Percentiles rank a stretch among this genome's conserved stretches.
Evolutionary conservation across 1,284 basidiomycete genomes (phyloP).

Genomic region (Cryptococcus sp.): DNA sequence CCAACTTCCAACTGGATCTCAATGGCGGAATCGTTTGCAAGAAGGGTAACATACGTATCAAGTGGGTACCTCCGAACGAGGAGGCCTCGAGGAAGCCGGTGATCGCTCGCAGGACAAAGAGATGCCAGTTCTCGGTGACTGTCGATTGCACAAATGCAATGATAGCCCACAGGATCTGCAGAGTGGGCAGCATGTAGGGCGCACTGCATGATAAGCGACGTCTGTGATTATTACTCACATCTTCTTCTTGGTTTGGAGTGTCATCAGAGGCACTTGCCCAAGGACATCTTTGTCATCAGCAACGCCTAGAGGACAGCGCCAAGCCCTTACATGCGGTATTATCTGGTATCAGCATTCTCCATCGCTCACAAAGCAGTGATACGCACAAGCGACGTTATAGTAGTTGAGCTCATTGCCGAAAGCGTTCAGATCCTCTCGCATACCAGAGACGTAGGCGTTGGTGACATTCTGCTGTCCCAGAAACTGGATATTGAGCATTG

Average conservation of each 20-base stretch:
- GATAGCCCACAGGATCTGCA: conserved; percentile 22
- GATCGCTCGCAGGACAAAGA: conserved; percentile 23
- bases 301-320: not conserved
- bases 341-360: conserved; percentile 2
- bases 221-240: conserved; percentile 8
- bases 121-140: conserved; percentile 4
- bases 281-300: conserved; percentile 16
- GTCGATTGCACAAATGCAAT: conserved; percentile 12
- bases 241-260: conserved; percentile 16
- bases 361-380: not conserved
- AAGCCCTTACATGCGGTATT: conserved; percentile 13
- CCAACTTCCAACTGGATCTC: conserved; percentile 14
- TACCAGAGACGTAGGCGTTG: conserved; percentile 51
- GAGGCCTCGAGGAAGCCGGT: conserved; percentile 27
- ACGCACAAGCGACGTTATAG: conserved; percentile 21
- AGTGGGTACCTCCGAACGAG: conserved; percentile 22
- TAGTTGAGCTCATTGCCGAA: conserved; percentile 36
- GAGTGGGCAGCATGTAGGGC: conserved; percentile 21
- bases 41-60: conserved; percentile 17
- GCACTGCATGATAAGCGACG: conserved; percentile 7
- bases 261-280: conserved; percentile 28
- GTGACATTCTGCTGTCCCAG: conserved; percentile 24
- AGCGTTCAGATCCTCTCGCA: conserved; percentile 60
- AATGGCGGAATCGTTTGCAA: not conserved
- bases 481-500: conserved; percentile 3